A percentile compares a stretch with the other conserved stretches of the same genome.
Conservation (phyloP, 1,284 basidiomycete genomes). For the Tylopilus sp. region DNA sequence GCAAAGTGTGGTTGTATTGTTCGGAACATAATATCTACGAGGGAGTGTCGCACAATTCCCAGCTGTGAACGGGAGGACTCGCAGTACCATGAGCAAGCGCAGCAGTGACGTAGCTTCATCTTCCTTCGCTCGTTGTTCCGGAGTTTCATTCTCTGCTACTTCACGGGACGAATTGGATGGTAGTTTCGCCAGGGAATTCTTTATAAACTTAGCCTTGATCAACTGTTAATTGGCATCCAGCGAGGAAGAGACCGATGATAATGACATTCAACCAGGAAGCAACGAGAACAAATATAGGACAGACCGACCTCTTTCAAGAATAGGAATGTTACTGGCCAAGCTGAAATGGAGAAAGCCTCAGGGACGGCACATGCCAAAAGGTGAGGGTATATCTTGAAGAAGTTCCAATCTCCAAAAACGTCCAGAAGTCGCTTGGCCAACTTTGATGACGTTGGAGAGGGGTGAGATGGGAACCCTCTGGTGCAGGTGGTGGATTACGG, state of each 20-base stretch:
- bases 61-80: conserved; percentile 67
- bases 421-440: conserved; percentile 77
- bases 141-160: conserved; percentile 34
- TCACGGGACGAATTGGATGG: conserved; percentile 14
- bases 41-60: conserved; percentile 74
- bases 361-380: conserved; percentile 80
- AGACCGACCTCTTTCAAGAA: conserved; percentile 70
- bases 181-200: neutral
- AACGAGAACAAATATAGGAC: neutral
- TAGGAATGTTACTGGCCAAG: conserved; percentile 67
- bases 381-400: conserved; percentile 78
- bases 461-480: too few species aligned
- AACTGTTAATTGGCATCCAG: conserved; percentile 29
- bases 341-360: conserved; percentile 71
- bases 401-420: conserved; percentile 69
- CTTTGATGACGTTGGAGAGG: conserved; percentile 56
- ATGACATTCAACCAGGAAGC: conserved; percentile 4
- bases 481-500: too few species aligned
- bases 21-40: conserved; percentile 76
- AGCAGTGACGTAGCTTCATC: conserved; percentile 57
- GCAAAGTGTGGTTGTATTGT: conserved; percentile 78
- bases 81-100: conserved; percentile 60
- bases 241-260: conserved; percentile 32
- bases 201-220: conserved; percentile 26
- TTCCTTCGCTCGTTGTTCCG: conserved; percentile 28